Conservation (phyloP, 2,329 filamentous ascomycete species). For the Paraphoma chrysanthemicola region DNA sequence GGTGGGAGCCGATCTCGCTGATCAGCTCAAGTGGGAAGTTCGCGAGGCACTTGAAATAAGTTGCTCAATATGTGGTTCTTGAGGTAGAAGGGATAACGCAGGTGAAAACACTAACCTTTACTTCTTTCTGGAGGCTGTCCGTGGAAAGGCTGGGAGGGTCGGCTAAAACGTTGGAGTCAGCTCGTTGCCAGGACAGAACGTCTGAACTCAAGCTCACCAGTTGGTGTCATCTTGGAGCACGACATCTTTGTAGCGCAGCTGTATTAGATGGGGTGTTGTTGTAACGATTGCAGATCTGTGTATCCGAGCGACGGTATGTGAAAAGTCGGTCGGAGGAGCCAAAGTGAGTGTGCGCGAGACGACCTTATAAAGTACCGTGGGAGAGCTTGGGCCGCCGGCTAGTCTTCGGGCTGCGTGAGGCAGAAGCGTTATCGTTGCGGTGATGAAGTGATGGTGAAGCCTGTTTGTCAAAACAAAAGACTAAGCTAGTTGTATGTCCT, state of each 20-base stretch:
- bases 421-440: conserved; percentile 1
- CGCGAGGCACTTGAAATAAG: not conserved
- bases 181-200: too few species aligned
- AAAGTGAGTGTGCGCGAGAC: conserved; percentile 2
- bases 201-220: not conserved
- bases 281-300: not conserved
- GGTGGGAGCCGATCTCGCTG: conserved; percentile 1
- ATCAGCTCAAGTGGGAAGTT: conserved; percentile 4
- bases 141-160: not conserved
- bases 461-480: conserved; percentile 11
- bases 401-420: not conserved
- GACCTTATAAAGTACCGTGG: conserved; percentile 1
- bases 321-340: not conserved
- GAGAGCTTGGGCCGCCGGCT: conserved; percentile 5
- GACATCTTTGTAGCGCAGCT: not conserved
- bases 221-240: not conserved
- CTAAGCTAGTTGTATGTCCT: not conserved
- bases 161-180: too few species aligned
- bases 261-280: not conserved
- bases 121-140: not conserved
- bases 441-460: conserved; percentile 7
- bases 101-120: not conserved
- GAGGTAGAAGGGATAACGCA: not conserved
- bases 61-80: not conserved
- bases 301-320: too few species aligned